These are phyloP conservation scores for Mollisiaceae sp. DNA, from an alignment of 2,329 filamentous ascomycete species.

Conservation along the genomic window DNA sequence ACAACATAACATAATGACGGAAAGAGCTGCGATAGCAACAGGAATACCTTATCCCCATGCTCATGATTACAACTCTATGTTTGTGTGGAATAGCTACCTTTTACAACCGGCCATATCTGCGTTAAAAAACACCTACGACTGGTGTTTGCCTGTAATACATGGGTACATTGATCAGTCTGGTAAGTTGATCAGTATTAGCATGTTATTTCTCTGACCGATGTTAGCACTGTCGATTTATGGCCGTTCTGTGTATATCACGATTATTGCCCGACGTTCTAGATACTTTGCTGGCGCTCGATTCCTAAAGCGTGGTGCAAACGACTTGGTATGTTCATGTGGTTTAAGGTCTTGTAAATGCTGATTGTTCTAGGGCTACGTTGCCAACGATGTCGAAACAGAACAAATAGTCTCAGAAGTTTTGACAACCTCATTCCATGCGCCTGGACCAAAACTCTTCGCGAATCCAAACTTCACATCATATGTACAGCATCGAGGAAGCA, in stretches of 20 bases:
- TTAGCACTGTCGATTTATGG: conserved; percentile 83
- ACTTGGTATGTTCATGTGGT: conserved; percentile 57
- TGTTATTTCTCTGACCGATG: conserved; percentile 23
- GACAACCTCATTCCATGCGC: conserved; percentile 94
- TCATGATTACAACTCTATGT: conserved; percentile 88
- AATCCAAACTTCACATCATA: conserved; percentile 95
- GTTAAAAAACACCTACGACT: conserved; percentile 85
- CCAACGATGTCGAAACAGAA: conserved; percentile 98
- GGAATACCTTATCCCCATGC: conserved; percentile 63
- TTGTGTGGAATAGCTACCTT: conserved; percentile 95
- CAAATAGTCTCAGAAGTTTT: conserved; percentile 95
- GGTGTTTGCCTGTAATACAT: conserved; percentile 95
- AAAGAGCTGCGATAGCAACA: conserved; percentile 72
- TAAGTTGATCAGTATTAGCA: conserved; percentile 32
- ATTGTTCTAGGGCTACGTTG: conserved; percentile 74
- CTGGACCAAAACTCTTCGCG: conserved; percentile 82
- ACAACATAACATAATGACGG: conserved; percentile 87
- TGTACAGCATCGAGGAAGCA: conserved; percentile 94
- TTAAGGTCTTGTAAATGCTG: conserved; percentile 16
- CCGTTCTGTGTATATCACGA: conserved; percentile 85
- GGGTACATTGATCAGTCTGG: conserved; percentile 92
- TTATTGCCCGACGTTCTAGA: conserved; percentile 89
- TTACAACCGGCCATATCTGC: conserved; percentile 73
- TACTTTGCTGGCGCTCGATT: conserved; percentile 95
- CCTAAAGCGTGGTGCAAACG: conserved; percentile 92